Base-by-base conservation (phyloP, 2,329 filamentous ascomycete species). In the Trichophyton mentagrophytes region DNA sequence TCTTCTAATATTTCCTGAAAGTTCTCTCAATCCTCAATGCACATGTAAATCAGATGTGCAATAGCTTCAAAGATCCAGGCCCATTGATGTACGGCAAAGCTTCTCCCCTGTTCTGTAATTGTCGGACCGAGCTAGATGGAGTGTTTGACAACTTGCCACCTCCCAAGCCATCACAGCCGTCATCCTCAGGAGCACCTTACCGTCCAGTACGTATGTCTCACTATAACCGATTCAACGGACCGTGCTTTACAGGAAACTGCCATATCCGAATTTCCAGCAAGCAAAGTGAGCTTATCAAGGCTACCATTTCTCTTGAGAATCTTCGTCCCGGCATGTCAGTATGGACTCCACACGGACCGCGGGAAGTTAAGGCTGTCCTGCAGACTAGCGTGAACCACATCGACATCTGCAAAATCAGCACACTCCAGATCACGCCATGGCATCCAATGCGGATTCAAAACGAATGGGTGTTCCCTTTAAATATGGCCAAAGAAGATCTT, bases 11-110 rank as follows among this genome's bases (percentile, higher is more conserved):
- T 36, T 36, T 27, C 2, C 6, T 20, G 33, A 36, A n/a, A 64
- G 62, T 85, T 4, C 79, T 78, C 0, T 81, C 80, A 5, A 73
- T 85, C 1, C 78, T 80, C 27, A 77, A 79, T 62, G 82, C 82
- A 0, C 81, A 86, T 65, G 73, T 75, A 0, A 75, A 77, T 25
- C 83, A 85, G 68, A 70, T 80, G 8, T 84, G 82, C 72, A 84
- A 83, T 67, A 80, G 79, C 0, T 85, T 85, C 77, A 84, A 84
- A 66, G 83, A 85, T 62, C 72, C 78, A 0, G 83, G 83, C 0
- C 80, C 82, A 3, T 74, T 81, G 5, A 73, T 77, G 63, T 85
- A 85, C 65, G 78, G 81, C 15, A 65, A 66, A 0, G 67, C 75
- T 1, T 82, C 79, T 58, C 74, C 77, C 0, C 72, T 85, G 2